These are phyloP conservation scores for Scedosporium apiospermum DNA, from an alignment of 2,329 filamentous ascomycete genomes.

Conservation along the genomic window DNA sequence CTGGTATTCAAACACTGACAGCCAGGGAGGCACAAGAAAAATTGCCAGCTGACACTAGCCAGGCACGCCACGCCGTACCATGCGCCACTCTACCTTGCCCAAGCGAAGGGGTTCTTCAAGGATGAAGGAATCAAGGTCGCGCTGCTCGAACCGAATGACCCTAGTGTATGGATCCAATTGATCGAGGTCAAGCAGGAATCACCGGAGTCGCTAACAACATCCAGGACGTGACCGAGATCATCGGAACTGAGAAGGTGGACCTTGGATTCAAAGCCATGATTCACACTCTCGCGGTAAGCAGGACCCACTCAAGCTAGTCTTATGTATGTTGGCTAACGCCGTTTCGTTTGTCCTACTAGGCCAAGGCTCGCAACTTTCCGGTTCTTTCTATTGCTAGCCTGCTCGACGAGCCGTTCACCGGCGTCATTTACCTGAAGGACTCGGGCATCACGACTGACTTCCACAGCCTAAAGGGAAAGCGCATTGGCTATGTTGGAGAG, in stretches of 20 bases:
- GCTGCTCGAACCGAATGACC: constrained; percentile 69
- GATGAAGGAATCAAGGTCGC: constrained; percentile 71
- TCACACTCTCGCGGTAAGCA: constrained; percentile 60
- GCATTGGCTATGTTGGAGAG: constrained; percentile 71
- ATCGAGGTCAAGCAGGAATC: neutral
- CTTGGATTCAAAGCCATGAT: constrained; percentile 81
- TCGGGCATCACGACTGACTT: constrained; percentile 70
- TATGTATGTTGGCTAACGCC: constrained; percentile 3
- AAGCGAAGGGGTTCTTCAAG: constrained; percentile 65
- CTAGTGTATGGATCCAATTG: constrained; percentile 41
- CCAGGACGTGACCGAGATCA: constrained; percentile 72
- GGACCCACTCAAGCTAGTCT: too few species aligned
- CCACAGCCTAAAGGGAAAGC: constrained; percentile 63
- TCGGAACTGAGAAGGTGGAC: constrained; percentile 66
- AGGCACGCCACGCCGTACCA: constrained; percentile 80
- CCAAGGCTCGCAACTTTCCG: constrained; percentile 66
- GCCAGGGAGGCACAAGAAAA: constrained; percentile 3
- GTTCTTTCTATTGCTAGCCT: constrained; percentile 64
- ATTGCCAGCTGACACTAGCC: constrained; percentile 9
- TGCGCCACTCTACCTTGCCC: constrained; percentile 66
- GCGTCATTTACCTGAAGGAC: constrained; percentile 65
- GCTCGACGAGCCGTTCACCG: constrained; percentile 72
- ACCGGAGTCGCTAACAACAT: neutral
- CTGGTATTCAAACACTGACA: constrained; percentile 46
- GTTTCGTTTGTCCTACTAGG: constrained; percentile 28